phyloP scores from a whole-genome alignment of 2,329 filamentous ascomycete species.

The Ilyonectria destructans region DNA sequence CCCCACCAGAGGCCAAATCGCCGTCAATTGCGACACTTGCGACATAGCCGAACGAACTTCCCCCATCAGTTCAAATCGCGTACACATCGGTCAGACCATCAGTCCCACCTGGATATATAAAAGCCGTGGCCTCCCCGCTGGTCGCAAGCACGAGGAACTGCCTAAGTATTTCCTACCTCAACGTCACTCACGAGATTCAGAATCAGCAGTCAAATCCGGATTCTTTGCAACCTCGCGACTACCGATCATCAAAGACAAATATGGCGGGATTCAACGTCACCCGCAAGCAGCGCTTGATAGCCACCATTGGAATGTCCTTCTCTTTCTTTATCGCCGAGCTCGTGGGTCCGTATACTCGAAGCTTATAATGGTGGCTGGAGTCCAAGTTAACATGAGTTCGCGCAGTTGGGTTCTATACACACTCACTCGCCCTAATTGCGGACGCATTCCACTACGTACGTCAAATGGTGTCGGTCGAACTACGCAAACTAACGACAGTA shows the following conservation, averaged over 20 bases:
- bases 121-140: not conserved
- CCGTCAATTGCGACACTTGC: slow-evolving; percentile 31
- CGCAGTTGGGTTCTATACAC: slow-evolving; percentile 78
- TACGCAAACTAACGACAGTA: slow-evolving; percentile 50
- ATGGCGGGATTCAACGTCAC: slow-evolving; percentile 46
- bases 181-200: not conserved
- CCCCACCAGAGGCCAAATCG: slow-evolving; percentile 21
- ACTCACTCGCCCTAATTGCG: slow-evolving; percentile 80
- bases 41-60: too few relatives aligned
- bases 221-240: not conserved
- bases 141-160: not conserved
- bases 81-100: slow-evolving; percentile 28
- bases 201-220: not conserved
- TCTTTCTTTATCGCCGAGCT: slow-evolving; percentile 69
- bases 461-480: not conserved
- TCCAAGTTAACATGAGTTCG: slow-evolving; percentile 20
- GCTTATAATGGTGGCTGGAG: not conserved
- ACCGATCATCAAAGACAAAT: not conserved
- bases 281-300: slow-evolving; percentile 63
- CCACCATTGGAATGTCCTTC: slow-evolving; percentile 66
- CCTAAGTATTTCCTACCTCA: not conserved
- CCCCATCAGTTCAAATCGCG: not conserved
- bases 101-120: slow-evolving; percentile 22
- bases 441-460: slow-evolving; percentile 86
- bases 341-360: slow-evolving; percentile 55